Percentiles rank a stretch among this genome's conserved stretches.
Conservation (phyloP, 2,329 filamentous ascomycete species). For the Rosellinia necatrix region DNA sequence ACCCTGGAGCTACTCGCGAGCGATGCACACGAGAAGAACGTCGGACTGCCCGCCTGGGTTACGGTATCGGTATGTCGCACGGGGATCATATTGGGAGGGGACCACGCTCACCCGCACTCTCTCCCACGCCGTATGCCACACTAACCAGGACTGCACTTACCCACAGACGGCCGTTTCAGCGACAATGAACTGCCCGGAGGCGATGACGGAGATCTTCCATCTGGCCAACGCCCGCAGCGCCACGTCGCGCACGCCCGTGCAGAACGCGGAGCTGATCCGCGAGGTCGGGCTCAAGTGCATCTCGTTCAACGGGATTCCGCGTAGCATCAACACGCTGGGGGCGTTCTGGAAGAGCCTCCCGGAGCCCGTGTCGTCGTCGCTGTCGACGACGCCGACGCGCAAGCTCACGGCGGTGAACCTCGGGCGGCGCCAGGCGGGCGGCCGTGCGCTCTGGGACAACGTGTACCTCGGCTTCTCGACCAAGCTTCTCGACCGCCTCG, state of each 20-base stretch:
- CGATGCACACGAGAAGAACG: conserved; percentile 61
- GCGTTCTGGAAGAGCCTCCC: conserved; percentile 71
- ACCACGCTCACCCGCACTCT: background rate
- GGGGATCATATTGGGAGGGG: background rate
- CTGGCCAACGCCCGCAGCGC: conserved; percentile 46
- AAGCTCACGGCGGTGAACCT: conserved; percentile 57
- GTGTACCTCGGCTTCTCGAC: conserved; percentile 76
- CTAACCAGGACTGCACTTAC: background rate
- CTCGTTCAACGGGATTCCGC: conserved; percentile 80
- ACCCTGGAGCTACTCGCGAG: conserved; percentile 68
- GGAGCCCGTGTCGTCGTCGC: conserved; percentile 52
- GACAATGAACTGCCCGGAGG: conserved; percentile 84
- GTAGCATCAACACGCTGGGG: conserved; percentile 81
- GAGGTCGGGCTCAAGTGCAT: conserved; percentile 79
- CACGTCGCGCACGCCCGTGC: conserved; percentile 42
- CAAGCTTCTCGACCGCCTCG: conserved; percentile 74
- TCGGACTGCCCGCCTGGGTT: conserved; percentile 43
- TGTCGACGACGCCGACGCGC: conserved; percentile 64
- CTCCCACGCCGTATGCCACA: background rate
- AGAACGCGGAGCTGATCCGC: conserved; percentile 72
- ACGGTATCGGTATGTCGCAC: conserved; percentile 39
- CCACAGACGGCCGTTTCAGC: conserved; percentile 76
- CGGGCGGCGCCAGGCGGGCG: conserved; percentile 58
- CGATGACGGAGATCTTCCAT: conserved; percentile 66
- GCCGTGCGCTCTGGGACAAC: conserved; percentile 71